Evolutionary conservation across 345 rosid species (phyloP).

Genomic region (Boechera divaricarpa): DNA sequence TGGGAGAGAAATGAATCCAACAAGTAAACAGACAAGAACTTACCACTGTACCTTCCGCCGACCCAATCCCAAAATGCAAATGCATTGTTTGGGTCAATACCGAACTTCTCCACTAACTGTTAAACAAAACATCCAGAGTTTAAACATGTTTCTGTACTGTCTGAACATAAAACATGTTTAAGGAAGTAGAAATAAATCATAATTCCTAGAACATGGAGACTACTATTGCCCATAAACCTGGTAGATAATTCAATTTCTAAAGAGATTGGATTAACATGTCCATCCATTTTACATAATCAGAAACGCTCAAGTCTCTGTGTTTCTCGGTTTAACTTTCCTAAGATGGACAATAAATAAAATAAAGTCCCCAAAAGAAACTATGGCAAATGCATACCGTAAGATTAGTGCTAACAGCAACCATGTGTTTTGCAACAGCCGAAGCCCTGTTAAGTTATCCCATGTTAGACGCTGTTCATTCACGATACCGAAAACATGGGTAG

Average conservation of each 20-base stretch:
- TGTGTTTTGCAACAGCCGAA: slow-evolving; percentile 95
- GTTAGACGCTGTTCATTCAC: slow-evolving; percentile 13
- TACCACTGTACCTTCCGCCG: slow-evolving; percentile 96
- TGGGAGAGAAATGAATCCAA: slow-evolving; percentile 15
- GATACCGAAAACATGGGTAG: not conserved
- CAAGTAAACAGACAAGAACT: slow-evolving; percentile 32
- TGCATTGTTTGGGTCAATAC: slow-evolving; percentile 95
- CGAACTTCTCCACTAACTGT: slow-evolving; percentile 97
- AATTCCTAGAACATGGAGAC: not conserved
- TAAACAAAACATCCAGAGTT: slow-evolving; percentile 9
- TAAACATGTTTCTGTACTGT: not conserved
- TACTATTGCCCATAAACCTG: not conserved
- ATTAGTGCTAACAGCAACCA: slow-evolving; percentile 99
- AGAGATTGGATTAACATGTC: not conserved
- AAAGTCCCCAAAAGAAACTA: not conserved
- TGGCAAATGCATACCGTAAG: slow-evolving; percentile 56
- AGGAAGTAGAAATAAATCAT: not conserved
- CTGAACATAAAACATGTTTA: slow-evolving; percentile 16
- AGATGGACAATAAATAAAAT: not conserved
- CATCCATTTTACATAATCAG: not conserved
- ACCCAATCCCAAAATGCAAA: slow-evolving; percentile 99
- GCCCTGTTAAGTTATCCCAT: slow-evolving; percentile 54
- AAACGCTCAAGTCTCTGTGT: slow-evolving; percentile 7
- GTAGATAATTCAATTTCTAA: slow-evolving; percentile 1
- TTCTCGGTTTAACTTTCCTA: not conserved